These are phyloP conservation scores for Phytophthora brassicae DNA, from an alignment of 352 stramenopile species.

Conservation along the genomic window DNA sequence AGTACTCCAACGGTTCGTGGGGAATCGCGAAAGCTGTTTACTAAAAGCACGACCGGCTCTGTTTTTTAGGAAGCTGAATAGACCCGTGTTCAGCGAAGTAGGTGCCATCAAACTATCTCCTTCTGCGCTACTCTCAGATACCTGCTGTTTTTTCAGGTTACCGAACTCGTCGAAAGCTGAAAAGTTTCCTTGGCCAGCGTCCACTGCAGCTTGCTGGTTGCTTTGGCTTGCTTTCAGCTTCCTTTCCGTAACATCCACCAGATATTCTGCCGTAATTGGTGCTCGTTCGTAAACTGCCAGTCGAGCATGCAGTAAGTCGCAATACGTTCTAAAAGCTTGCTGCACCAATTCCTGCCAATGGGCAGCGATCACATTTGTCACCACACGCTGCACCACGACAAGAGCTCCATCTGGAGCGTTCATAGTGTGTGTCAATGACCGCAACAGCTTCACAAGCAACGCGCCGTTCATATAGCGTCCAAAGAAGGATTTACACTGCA, in stretches of 20 bases:
- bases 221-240: constrained; percentile 50
- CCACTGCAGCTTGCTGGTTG: constrained; percentile 49
- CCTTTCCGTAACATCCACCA: constrained; percentile 70
- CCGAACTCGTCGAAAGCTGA: constrained; percentile 81
- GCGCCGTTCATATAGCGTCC: constrained; percentile 57
- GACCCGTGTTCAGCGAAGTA: constrained; percentile 55
- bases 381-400: constrained; percentile 61
- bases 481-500: constrained; percentile 67
- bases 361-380: constrained; percentile 58
- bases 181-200: constrained; percentile 61
- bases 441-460: constrained; percentile 51
- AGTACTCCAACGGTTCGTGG: constrained; percentile 27
- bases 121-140: constrained; percentile 7
- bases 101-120: constrained; percentile 7
- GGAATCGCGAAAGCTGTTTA: constrained; percentile 63
- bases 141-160: constrained; percentile 64
- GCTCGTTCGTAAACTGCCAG: constrained; percentile 61
- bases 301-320: constrained; percentile 57
- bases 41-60: constrained; percentile 64
- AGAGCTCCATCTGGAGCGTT: constrained; percentile 25
- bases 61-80: constrained; percentile 80
- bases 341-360: constrained; percentile 69
- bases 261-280: constrained; percentile 58
- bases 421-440: constrained; percentile 51
- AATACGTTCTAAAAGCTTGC: constrained; percentile 58